Evolutionary conservation across 2,329 filamentous ascomycete genomes (phyloP).

Genomic region (Aspergillus latus): DNA sequence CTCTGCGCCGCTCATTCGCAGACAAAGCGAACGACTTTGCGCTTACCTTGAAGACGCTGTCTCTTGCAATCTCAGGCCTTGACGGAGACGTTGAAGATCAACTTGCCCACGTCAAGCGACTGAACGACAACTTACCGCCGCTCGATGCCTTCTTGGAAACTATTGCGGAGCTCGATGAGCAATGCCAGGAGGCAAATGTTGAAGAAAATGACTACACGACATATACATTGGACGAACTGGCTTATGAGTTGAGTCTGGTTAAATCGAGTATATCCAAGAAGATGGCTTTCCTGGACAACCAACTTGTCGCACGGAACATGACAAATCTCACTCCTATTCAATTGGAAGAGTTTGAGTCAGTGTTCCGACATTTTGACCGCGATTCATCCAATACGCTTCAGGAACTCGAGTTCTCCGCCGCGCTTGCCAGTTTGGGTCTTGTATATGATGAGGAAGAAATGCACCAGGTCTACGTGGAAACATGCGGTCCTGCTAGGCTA

Average conservation of each 20-base stretch:
- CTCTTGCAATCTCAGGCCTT: slow-evolving; percentile 90
- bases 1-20: slow-evolving; percentile 85
- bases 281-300: slow-evolving; percentile 93
- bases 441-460: slow-evolving; percentile 98
- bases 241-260: slow-evolving; percentile 89
- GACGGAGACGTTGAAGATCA: slow-evolving; percentile 98
- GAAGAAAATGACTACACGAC: slow-evolving; percentile 99
- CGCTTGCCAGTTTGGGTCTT: slow-evolving; percentile 87
- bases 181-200: slow-evolving; percentile 95
- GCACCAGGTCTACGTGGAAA: slow-evolving; percentile 90
- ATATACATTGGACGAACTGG: slow-evolving; percentile 94
- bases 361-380: slow-evolving; percentile 96
- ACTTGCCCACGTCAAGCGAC: slow-evolving; percentile 76
- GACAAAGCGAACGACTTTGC: slow-evolving; percentile 99
- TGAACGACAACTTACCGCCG: slow-evolving; percentile 81
- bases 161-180: slow-evolving; percentile 79
- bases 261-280: slow-evolving; percentile 94
- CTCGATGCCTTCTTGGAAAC: slow-evolving; percentile 88
- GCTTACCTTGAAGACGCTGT: slow-evolving; percentile 89
- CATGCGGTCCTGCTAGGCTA: slow-evolving; percentile 63
- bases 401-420: slow-evolving; percentile 94
- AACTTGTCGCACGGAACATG: slow-evolving; percentile 98
- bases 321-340: slow-evolving; percentile 98
- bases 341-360: slow-evolving; percentile 95
- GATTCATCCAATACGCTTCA: slow-evolving; percentile 86